A percentile compares a stretch with the other conserved stretches of the same genome.
Evolutionary conservation across 2,329 filamentous ascomycete species (phyloP).

Genomic region (Stachybotrys elegans): DNA sequence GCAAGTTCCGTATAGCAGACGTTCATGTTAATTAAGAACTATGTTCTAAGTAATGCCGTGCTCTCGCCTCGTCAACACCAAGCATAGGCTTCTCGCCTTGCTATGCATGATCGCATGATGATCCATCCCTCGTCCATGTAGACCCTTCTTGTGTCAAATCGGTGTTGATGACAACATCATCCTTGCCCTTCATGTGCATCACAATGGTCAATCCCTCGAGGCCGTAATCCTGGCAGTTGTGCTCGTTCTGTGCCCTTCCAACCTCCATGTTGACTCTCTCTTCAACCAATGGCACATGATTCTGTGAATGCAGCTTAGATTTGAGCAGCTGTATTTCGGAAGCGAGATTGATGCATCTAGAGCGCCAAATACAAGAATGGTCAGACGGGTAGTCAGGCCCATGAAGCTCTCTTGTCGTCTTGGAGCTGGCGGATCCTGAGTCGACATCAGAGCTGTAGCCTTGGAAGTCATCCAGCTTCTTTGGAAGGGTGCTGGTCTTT

Average conservation of each 20-base stretch:
- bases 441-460: no score
- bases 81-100: no score
- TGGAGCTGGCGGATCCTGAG: no score
- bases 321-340: slow-evolving; percentile 36
- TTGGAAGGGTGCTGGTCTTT: no score
- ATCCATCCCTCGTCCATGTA: neutral
- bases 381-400: no score
- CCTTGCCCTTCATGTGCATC: slow-evolving; percentile 42
- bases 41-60: neutral
- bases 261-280: slow-evolving; percentile 13
- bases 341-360: slow-evolving; percentile 34
- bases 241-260: slow-evolving; percentile 10
- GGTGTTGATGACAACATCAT: slow-evolving; percentile 48
- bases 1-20: no score
- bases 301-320: slow-evolving; percentile 26
- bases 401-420: no score
- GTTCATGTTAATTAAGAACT: neutral
- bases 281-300: slow-evolving; percentile 8
- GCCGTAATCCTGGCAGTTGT: slow-evolving; percentile 30
- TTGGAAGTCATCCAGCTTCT: no score
- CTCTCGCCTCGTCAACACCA: no score
- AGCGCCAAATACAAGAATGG: slow-evolving; percentile 38
- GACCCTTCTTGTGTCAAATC: slow-evolving; percentile 25
- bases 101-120: no score
- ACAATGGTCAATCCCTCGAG: slow-evolving; percentile 47